Evolutionary conservation across 805 yeast species (phyloP).

Genomic region (Candida michaelii): DNA sequence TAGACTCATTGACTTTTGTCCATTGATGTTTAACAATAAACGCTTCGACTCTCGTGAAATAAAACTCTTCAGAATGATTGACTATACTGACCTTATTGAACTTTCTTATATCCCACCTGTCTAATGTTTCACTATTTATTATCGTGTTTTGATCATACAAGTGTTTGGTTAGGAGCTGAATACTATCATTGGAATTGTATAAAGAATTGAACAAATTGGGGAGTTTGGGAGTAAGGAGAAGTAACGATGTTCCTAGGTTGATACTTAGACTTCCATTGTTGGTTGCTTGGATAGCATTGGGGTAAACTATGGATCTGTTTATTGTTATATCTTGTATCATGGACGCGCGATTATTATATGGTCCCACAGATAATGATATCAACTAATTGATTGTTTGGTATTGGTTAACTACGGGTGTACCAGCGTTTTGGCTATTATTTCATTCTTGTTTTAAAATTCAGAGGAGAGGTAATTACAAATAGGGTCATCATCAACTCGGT

Average conservation of each 20-base stretch:
- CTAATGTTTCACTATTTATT: conserved; percentile 28
- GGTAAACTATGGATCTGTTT: conserved; percentile 9
- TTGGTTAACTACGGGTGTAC: too few species aligned
- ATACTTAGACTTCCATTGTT: conserved; percentile 36
- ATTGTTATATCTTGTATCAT: conserved; percentile 15
- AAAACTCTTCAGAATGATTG: conserved; percentile 27
- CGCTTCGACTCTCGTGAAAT: conserved; percentile 31
- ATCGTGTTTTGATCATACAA: conserved; percentile 26
- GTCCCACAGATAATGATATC: too few species aligned
- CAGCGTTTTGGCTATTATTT: too few species aligned
- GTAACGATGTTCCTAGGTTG: conserved; percentile 31
- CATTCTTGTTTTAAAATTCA: too few species aligned
- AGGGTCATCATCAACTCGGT: not conserved
- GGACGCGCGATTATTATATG: too few species aligned
- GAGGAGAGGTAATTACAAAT: too few species aligned
- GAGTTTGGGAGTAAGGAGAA: conserved; percentile 38
- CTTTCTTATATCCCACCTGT: conserved; percentile 29
- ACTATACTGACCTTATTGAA: conserved; percentile 25
- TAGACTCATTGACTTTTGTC: conserved; percentile 25
- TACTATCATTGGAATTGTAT: conserved; percentile 12
- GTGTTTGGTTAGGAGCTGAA: conserved; percentile 15
- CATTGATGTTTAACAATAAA: conserved; percentile 38
- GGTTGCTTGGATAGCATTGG: conserved; percentile 34
- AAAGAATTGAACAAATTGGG: conserved; percentile 33
- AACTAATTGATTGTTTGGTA: too few species aligned